These are phyloP conservation scores for Apiospora saccharicola DNA, from an alignment of 2,329 filamentous ascomycete genomes.

Conservation along the genomic window DNA sequence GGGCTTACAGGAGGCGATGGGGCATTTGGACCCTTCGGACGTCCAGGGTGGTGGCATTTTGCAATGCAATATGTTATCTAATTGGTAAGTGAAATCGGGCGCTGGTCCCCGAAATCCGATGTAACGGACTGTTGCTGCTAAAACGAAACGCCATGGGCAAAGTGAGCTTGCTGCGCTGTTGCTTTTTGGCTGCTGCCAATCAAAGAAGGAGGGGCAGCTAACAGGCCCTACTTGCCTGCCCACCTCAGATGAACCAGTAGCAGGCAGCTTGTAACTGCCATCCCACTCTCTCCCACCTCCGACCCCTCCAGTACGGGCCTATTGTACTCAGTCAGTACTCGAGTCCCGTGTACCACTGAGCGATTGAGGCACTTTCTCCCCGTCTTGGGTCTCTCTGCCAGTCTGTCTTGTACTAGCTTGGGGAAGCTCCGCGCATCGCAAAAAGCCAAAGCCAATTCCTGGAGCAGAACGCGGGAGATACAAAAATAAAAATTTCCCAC, in stretches of 20 bases:
- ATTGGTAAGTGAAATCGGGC: constrained; percentile 3
- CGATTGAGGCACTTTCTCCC: constrained; percentile 9
- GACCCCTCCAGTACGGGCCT: constrained; percentile 12
- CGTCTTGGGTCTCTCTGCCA: not conserved
- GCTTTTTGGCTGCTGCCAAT: constrained; percentile 15
- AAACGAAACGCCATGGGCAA: not conserved
- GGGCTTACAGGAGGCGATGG: not conserved
- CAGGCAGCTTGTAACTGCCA: constrained; percentile 2
- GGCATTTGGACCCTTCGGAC: constrained; percentile 11
- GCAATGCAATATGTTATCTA: constrained; percentile 11
- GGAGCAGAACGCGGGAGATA: constrained; percentile 17
- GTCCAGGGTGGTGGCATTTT: not conserved
- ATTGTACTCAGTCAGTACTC: not conserved
- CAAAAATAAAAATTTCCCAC: constrained; percentile 21
- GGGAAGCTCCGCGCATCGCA: constrained; percentile 18
- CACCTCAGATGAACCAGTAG: constrained; percentile 21
- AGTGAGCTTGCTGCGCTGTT: not conserved
- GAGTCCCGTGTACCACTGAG: not conserved
- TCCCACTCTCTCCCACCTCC: constrained; percentile 19
- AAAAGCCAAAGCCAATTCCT: constrained; percentile 20
- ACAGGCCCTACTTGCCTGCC: not conserved
- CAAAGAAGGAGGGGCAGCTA: constrained; percentile 11
- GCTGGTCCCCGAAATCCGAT: constrained; percentile 16
- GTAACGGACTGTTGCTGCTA: not conserved
- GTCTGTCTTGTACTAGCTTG: constrained; percentile 23